phyloP scores from a whole-genome alignment of 257 asterid genomes.

The Cruciata laevipes region DNA sequence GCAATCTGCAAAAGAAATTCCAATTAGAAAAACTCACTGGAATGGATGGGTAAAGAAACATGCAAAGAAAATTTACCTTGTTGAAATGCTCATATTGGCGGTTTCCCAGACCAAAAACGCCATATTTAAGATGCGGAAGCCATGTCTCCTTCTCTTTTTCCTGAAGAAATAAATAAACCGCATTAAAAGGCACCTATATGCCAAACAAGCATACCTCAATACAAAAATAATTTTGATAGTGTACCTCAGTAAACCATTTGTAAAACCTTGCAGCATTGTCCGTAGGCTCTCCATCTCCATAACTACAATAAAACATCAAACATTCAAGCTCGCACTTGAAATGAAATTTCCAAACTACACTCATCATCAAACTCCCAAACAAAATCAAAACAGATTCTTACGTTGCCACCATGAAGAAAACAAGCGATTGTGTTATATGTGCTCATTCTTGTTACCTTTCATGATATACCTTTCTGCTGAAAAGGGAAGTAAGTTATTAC shows the following conservation, averaged over 20 bases:
- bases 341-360: background rate
- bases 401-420: conserved; percentile 82
- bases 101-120: conserved; percentile 74
- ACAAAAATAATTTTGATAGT: conserved; percentile 8
- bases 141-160: conserved; percentile 52
- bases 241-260: conserved; percentile 73
- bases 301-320: conserved; percentile 35
- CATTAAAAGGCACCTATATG: background rate
- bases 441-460: too few species aligned
- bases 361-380: background rate
- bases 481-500: too few species aligned
- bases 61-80: conserved; percentile 36
- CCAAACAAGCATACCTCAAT: background rate
- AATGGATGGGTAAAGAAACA: background rate
- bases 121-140: conserved; percentile 62
- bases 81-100: conserved; percentile 86
- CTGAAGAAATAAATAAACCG: conserved; percentile 21
- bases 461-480: too few species aligned
- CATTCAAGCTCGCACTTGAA: conserved; percentile 16
- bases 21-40: conserved; percentile 13
- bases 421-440: too few species aligned
- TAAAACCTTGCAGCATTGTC: conserved; percentile 85
- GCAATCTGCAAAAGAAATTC: conserved; percentile 47
- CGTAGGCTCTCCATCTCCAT: conserved; percentile 88
- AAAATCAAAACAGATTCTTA: conserved; percentile 24